Evolutionary conservation across 257 asterid species (phyloP).

Genomic region (Schizonepeta tenuifolia): DNA sequence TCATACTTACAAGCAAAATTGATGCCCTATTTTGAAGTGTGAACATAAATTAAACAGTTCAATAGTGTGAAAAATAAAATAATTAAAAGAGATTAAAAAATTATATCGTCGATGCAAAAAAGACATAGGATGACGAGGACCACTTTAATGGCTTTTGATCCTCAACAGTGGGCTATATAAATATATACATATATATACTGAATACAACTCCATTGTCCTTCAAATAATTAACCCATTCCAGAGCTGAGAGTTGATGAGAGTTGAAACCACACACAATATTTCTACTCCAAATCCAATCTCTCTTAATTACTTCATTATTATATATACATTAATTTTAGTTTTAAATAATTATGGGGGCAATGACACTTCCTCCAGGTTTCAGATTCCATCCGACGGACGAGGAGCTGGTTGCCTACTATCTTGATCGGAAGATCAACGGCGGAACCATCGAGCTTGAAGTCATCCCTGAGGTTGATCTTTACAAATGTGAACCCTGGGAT

Average conservation of each 20-base stretch:
- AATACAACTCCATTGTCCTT: constrained; percentile 36
- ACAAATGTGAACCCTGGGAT: constrained; percentile 84
- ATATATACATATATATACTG: neutral
- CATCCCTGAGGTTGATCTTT: constrained; percentile 73
- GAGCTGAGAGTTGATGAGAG: neutral
- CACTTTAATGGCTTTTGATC: constrained; percentile 58
- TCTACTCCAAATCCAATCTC: neutral
- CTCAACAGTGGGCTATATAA: constrained; percentile 36
- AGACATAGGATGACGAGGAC: constrained; percentile 53
- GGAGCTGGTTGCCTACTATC: constrained; percentile 76
- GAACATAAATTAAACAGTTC: constrained; percentile 11
- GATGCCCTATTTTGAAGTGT: constrained; percentile 22
- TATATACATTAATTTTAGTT: too few relatives aligned
- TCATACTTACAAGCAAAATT: constrained; percentile 5
- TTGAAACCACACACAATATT: neutral
- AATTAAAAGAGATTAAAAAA: constrained; percentile 17
- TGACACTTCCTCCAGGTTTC: constrained; percentile 75
- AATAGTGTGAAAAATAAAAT: constrained; percentile 30
- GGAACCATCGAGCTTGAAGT: constrained; percentile 66
- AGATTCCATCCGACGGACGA: constrained; percentile 77
- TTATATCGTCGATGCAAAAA: constrained; percentile 41
- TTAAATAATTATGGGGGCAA: constrained; percentile 60
- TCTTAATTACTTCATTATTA: neutral
- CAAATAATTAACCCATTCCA: constrained; percentile 20
- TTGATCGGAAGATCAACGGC: constrained; percentile 71